phyloP scores from a whole-genome alignment of 495 filamentous ascomycete species.

The Penicillium coffeae region DNA sequence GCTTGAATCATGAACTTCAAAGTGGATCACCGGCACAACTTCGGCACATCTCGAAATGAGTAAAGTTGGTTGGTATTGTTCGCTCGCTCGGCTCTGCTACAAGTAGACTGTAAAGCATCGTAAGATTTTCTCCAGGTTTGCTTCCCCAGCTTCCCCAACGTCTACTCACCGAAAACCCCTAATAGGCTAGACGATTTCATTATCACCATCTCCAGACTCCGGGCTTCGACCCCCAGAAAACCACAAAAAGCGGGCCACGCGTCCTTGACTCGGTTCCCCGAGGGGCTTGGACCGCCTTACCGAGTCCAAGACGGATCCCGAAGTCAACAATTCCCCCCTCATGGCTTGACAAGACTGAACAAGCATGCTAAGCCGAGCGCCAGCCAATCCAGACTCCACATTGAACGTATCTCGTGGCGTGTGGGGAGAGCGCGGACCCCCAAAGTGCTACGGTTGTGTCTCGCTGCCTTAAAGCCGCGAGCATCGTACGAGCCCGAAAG shows the following conservation, averaged over 20 bases:
- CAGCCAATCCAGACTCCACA: constrained; percentile 1
- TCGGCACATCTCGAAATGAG: too few species aligned
- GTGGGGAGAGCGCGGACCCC: background rate
- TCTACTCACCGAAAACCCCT: constrained; percentile 15
- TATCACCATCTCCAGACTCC: constrained; percentile 7
- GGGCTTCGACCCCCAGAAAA: constrained; percentile 12
- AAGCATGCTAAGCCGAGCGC: constrained; percentile 3
- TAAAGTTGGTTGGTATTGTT: background rate
- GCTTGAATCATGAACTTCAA: too few species aligned
- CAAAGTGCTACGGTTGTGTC: constrained; percentile 5
- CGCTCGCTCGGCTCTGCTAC: too few species aligned
- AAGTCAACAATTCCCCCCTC: too few species aligned
- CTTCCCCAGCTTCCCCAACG: constrained; percentile 5
- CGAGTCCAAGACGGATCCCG: background rate
- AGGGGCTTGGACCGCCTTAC: background rate
- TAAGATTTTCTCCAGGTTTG: constrained; percentile 20
- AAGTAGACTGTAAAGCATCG: too few species aligned
- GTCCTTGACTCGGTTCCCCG: constrained; percentile 1
- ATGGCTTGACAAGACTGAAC: too few species aligned
- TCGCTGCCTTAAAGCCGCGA: background rate
- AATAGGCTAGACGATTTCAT: constrained; percentile 19
- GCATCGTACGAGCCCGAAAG: background rate
- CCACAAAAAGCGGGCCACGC: constrained; percentile 1
- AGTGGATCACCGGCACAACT: too few species aligned
- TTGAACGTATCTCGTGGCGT: constrained; percentile 5